Evolutionary conservation across 208 protist genomes (phyloP).

Genomic region (Tritrichomonas musculus): DNA sequence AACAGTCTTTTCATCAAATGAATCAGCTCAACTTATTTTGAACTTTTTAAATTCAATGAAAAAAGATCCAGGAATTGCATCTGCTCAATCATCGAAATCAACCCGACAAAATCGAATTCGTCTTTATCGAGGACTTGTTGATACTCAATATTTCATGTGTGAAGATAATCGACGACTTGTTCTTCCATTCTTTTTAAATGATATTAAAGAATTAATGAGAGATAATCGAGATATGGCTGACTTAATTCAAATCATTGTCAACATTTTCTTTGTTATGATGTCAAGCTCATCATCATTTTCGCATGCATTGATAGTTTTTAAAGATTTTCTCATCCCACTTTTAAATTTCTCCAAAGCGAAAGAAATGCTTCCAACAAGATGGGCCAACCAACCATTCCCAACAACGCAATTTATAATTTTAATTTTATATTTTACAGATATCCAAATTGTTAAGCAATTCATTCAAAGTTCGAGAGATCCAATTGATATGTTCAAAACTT

Average conservation of each 20-base stretch:
- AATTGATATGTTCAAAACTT: background rate
- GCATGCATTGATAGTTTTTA: background rate
- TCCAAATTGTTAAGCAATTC: background rate
- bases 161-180: background rate
- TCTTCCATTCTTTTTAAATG: background rate
- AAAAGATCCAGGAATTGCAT: background rate
- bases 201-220: background rate
- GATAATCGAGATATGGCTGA: background rate
- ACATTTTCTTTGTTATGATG: background rate
- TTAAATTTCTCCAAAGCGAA: background rate
- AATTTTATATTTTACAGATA: background rate
- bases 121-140: background rate
- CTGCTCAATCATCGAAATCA: background rate
- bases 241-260: background rate
- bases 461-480: background rate
- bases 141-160: background rate
- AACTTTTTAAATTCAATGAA: background rate
- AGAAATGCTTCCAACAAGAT: background rate
- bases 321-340: background rate
- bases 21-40: background rate
- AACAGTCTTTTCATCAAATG: background rate
- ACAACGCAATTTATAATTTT: background rate
- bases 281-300: background rate
- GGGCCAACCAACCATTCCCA: too few species aligned
- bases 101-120: background rate